A percentile compares a stretch with the other conserved stretches of the same genome.
phyloP scores from a whole-genome alignment of 352 stramenopile genomes.

The Phytophthora capsici region DNA sequence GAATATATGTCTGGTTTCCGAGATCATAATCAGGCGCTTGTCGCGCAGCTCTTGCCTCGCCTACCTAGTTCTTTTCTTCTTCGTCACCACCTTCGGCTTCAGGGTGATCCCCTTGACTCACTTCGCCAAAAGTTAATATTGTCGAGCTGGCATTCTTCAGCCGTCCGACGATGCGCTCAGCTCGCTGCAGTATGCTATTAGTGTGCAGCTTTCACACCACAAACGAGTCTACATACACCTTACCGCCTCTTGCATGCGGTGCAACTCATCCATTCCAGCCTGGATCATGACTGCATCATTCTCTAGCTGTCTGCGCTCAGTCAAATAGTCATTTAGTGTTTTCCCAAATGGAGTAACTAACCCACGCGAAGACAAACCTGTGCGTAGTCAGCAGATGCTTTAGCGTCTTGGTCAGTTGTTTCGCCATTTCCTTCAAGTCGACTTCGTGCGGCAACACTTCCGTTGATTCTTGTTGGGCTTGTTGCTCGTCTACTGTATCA shows the following conservation, averaged over 20 bases:
- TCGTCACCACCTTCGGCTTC: conserved; percentile 22
- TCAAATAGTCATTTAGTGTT: not conserved
- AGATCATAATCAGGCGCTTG: conserved; percentile 8
- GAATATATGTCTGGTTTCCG: conserved; percentile 38
- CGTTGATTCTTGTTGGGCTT: conserved; percentile 19
- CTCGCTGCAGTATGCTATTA: conserved; percentile 31
- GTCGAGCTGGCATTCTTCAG: conserved; percentile 64
- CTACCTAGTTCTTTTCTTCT: conserved; percentile 33
- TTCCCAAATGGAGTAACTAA: not conserved
- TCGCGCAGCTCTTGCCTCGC: not conserved
- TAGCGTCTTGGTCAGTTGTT: conserved; percentile 42
- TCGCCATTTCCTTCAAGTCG: conserved; percentile 41
- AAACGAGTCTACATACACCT: not conserved
- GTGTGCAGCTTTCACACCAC: not conserved
- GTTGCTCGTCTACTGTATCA: conserved; percentile 23
- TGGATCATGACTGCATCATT: conserved; percentile 63
- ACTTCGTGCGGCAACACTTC: conserved; percentile 17
- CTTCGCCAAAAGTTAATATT: conserved; percentile 58
- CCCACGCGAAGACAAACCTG: conserved; percentile 18
- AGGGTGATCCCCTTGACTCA: conserved; percentile 14
- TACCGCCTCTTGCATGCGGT: conserved; percentile 63
- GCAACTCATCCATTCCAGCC: conserved; percentile 62
- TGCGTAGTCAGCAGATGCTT: conserved; percentile 44
- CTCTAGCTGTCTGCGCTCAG: conserved; percentile 50
- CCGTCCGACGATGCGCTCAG: conserved; percentile 42